Evolutionary conservation across 495 filamentous ascomycete genomes (phyloP).

Genomic region (Emericellopsis terricola): DNA sequence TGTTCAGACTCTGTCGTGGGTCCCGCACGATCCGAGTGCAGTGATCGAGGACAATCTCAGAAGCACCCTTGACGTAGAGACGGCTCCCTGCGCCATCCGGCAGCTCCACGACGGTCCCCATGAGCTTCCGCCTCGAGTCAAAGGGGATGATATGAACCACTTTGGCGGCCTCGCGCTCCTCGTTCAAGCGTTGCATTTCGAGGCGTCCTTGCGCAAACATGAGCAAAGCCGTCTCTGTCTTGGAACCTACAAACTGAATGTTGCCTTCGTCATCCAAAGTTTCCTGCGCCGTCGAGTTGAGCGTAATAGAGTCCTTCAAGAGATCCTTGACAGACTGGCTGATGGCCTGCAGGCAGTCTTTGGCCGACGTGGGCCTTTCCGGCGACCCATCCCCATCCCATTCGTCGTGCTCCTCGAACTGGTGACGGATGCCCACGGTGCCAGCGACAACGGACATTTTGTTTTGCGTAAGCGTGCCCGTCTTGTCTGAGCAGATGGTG

Average conservation of each 20-base stretch:
- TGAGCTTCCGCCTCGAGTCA: slow-evolving; percentile 53
- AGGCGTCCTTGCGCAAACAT: slow-evolving; percentile 38
- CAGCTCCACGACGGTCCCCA: slow-evolving; percentile 36
- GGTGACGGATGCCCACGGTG: background rate
- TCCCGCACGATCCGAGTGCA: slow-evolving; percentile 43
- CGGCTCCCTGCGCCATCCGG: slow-evolving; percentile 14
- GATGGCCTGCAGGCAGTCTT: background rate
- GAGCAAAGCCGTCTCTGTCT: slow-evolving; percentile 75
- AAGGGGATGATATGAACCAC: slow-evolving; percentile 48
- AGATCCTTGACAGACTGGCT: slow-evolving; percentile 17
- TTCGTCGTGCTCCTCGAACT: background rate
- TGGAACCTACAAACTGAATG: slow-evolving; percentile 64
- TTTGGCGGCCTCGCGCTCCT: slow-evolving; percentile 36
- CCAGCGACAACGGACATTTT: background rate
- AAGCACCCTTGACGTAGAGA: slow-evolving; percentile 52
- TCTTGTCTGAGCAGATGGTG: slow-evolving; percentile 93
- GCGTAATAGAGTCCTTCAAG: slow-evolving; percentile 53
- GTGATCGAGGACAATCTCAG: slow-evolving; percentile 46
- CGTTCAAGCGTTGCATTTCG: slow-evolving; percentile 37
- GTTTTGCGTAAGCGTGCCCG: slow-evolving; percentile 52
- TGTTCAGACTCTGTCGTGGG: slow-evolving; percentile 52
- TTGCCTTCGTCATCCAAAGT: slow-evolving; percentile 58
- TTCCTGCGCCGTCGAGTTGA: slow-evolving; percentile 85
- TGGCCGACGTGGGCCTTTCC: background rate
- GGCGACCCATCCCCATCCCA: background rate